phyloP scores from a whole-genome alignment of 352 stramenopile genomes.

The Phytopythium cucurbitacearum region DNA sequence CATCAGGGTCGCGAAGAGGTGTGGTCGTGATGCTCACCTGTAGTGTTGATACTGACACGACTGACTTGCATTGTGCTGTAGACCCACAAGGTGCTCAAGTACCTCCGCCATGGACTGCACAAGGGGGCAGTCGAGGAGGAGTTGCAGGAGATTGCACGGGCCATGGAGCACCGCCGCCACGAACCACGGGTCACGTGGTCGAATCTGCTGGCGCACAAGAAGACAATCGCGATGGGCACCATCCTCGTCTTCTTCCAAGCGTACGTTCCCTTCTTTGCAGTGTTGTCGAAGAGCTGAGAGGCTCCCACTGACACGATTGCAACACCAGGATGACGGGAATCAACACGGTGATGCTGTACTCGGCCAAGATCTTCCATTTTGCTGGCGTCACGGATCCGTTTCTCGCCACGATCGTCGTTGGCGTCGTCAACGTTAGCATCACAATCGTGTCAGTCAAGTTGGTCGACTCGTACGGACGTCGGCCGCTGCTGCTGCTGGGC shows the following conservation, averaged over 20 bases:
- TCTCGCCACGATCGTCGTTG: constrained; percentile 71
- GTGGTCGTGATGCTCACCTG: neutral
- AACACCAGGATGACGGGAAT: constrained; percentile 77
- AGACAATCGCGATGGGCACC: constrained; percentile 45
- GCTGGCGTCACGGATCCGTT: constrained; percentile 85
- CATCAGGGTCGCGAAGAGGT: constrained; percentile 44
- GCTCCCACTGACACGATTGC: neutral
- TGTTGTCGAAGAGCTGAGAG: neutral
- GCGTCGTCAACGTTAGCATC: constrained; percentile 67
- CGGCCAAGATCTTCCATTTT: constrained; percentile 89
- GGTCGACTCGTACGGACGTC: constrained; percentile 71
- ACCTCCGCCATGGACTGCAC: constrained; percentile 26
- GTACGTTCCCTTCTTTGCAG: constrained; percentile 14
- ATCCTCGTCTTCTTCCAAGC: constrained; percentile 81
- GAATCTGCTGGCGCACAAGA: constrained; percentile 57
- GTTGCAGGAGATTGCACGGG: constrained; percentile 50
- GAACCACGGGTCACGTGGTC: constrained; percentile 39
- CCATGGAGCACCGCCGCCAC: constrained; percentile 53
- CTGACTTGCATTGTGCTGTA: constrained; percentile 1
- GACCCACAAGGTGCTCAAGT: constrained; percentile 28
- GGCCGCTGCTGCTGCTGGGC: constrained; percentile 65
- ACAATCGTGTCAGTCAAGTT: constrained; percentile 77
- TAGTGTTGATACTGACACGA: neutral
- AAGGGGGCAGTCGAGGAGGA: constrained; percentile 52
- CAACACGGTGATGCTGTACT: constrained; percentile 92